Percentiles rank a stretch among this genome's conserved stretches.
These are phyloP conservation scores for Cryphonectria carpinicola DNA, from an alignment of 2,329 filamentous ascomycete genomes.

Conservation along the genomic window DNA sequence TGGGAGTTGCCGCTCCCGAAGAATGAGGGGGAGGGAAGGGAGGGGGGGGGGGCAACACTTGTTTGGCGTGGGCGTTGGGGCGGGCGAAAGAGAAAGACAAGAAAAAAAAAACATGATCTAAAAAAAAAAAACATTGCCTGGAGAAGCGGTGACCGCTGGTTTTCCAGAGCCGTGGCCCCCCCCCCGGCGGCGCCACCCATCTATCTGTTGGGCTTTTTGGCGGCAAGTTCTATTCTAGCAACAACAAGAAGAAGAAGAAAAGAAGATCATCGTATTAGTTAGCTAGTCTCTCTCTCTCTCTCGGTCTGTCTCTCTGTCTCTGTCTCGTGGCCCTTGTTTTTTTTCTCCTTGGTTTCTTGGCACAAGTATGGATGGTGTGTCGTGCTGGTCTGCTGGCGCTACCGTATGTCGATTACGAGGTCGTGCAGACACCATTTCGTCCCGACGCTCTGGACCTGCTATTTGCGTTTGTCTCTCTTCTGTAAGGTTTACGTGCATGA, in stretches of 20 bases:
- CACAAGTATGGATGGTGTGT: background rate
- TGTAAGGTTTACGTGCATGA: background rate
- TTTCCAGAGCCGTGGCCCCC: constrained; percentile 11
- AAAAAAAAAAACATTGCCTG: background rate
- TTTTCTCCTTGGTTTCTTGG: too few species aligned
- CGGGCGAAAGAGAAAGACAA: too few species aligned
- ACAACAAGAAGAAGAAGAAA: background rate
- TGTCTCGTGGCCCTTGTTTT: background rate
- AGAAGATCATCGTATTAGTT: background rate
- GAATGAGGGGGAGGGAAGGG: background rate
- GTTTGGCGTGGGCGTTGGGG: constrained; percentile 2
- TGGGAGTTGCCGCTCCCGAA: constrained; percentile 28
- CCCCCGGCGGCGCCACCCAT: background rate
- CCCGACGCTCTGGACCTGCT: background rate
- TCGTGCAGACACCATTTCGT: background rate
- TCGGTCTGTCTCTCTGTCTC: too few species aligned
- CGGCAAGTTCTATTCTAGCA: background rate
- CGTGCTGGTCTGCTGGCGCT: background rate
- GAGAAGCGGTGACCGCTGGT: constrained; percentile 12
- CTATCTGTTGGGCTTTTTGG: too few species aligned
- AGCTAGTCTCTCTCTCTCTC: too few species aligned
- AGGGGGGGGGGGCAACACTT: background rate
- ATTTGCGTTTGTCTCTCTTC: background rate
- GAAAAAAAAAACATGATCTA: background rate
- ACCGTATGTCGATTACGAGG: background rate